phyloP scores from a whole-genome alignment of 1,139 yeast species.

The Pichia sp. region DNA sequence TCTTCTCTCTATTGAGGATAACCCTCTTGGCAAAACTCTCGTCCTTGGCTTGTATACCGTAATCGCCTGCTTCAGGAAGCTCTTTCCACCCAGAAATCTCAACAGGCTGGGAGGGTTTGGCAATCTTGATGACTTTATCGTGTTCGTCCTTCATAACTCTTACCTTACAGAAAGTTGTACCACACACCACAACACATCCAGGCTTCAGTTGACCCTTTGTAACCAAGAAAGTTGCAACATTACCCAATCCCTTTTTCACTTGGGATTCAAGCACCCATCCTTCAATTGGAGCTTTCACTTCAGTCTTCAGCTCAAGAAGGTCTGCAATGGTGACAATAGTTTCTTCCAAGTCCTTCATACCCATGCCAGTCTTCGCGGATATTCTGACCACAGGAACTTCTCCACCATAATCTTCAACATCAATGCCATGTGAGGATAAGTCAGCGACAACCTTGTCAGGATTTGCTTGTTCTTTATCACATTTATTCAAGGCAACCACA shows the following conservation, averaged over 20 bases:
- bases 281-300: slow-evolving; percentile 49
- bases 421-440: slow-evolving; percentile 68
- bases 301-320: slow-evolving; percentile 66
- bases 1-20: slow-evolving; percentile 50
- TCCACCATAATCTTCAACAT: slow-evolving; percentile 92
- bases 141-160: slow-evolving; percentile 72
- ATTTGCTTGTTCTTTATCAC: slow-evolving; percentile 74
- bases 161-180: slow-evolving; percentile 80
- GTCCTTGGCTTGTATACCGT: slow-evolving; percentile 64
- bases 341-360: slow-evolving; percentile 86
- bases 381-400: slow-evolving; percentile 87
- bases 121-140: slow-evolving; percentile 56
- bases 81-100: slow-evolving; percentile 95
- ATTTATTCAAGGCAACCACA: slow-evolving; percentile 87
- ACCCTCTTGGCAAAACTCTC: slow-evolving; percentile 77
- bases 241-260: slow-evolving; percentile 76
- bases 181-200: slow-evolving; percentile 75
- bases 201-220: slow-evolving; percentile 68
- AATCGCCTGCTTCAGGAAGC: slow-evolving; percentile 88
- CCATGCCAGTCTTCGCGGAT: slow-evolving; percentile 72
- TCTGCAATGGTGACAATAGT: slow-evolving; percentile 84
- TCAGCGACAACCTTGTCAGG: slow-evolving; percentile 71
- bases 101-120: slow-evolving; percentile 87
- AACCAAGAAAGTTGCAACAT: slow-evolving; percentile 77
- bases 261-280: slow-evolving; percentile 92